These are phyloP conservation scores for Benincasa hispida DNA, from an alignment of 306 rosid genomes.

Conservation along the genomic window DNA sequence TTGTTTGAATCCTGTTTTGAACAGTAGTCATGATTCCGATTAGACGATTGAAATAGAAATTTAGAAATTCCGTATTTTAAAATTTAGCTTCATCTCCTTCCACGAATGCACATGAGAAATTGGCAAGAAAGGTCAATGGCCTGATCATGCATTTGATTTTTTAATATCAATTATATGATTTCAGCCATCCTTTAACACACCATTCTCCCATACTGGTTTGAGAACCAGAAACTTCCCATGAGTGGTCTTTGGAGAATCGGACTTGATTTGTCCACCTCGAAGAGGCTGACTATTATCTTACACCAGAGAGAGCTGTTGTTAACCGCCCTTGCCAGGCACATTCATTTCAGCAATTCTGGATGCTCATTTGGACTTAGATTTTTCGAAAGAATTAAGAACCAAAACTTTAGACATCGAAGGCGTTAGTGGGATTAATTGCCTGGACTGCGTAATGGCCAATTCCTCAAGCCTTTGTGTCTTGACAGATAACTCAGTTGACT, in stretches of 20 bases:
- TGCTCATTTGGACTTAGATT: slow-evolving; percentile 60
- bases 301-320: slow-evolving; percentile 42
- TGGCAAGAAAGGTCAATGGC: background rate
- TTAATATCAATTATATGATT: too few species aligned
- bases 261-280: slow-evolving; percentile 54
- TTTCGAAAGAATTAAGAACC: slow-evolving; percentile 70
- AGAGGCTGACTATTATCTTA: slow-evolving; percentile 44
- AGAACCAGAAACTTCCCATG: slow-evolving; percentile 85
- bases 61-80: background rate
- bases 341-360: slow-evolving; percentile 45
- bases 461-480: slow-evolving; percentile 96
- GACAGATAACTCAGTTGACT: slow-evolving; percentile 53
- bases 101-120: background rate
- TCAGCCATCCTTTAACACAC: slow-evolving; percentile 45
- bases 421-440: slow-evolving; percentile 89
- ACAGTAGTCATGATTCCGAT: background rate
- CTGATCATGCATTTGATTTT: background rate
- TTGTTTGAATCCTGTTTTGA: background rate
- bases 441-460: slow-evolving; percentile 83
- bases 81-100: background rate
- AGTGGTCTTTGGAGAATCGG: slow-evolving; percentile 66
- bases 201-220: slow-evolving; percentile 83
- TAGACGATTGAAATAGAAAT: background rate
- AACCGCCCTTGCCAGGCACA: slow-evolving; percentile 41
- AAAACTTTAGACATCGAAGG: slow-evolving; percentile 77